Base-by-base conservation (phyloP, 2,329 filamentous ascomycete species). In the Venturia carpophila region DNA sequence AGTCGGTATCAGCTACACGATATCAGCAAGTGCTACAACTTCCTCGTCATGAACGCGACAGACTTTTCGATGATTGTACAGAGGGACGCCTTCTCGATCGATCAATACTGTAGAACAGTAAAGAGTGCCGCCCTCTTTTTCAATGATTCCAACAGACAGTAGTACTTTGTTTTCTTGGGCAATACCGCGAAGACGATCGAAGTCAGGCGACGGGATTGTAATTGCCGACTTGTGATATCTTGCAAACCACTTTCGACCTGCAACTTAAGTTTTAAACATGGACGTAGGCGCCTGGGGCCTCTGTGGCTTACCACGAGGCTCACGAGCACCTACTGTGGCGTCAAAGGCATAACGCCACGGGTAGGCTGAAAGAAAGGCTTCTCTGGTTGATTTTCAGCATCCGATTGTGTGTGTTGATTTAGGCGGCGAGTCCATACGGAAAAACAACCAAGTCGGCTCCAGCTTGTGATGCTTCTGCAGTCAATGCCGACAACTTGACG, bases 281-380 rank as follows among this genome's bases (percentile, higher is more conserved):
- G 19, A 15, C 13, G 13, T 27, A 19, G 17, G 7, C 43, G 45
- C 9, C 15, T 27, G 19, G 17, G 6, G 13, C 3, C 21, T 34
- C 30, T 34, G 30, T 13, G 13, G 56, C 68, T 63, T 69, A 77
- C 76, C 76, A 69, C 76, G 72, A 6, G 72, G 73, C 67, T 78
- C 76, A 30, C 76, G 71, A 5, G 74, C 71, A 41, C 77, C 76
- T 67, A 79, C 73, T 4, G 77, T 78, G n/a, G 74, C 71, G 71
- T 78, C 76, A 65, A 78, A 78, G 15, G 74, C 72, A 68, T 78
- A 79, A 39, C 76, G 68, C 76, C 77, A 79, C 24, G 76, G 76
- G 65, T 78, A 78, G 17, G 77, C 76, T 11, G 76, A 77, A 30
- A 78, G 68, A 65, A 78, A 78, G 0, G 70, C 75, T 69, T 78